Evolutionary conservation across 345 rosid genomes (phyloP).

Genomic region (Acer saccharum): DNA sequence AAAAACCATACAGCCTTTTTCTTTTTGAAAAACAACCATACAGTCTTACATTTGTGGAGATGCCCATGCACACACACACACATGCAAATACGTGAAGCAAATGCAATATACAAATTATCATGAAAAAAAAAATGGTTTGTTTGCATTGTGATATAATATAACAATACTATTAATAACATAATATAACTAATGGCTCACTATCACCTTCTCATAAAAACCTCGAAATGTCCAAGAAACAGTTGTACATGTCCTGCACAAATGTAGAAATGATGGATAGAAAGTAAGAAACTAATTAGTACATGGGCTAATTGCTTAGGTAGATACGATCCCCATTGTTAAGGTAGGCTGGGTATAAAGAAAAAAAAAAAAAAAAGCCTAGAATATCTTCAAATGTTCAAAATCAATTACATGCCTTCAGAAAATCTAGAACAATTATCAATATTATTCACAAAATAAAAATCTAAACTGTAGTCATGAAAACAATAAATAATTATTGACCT

Average conservation of each 20-base stretch:
- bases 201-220: constrained; percentile 78
- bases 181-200: background rate
- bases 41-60: background rate
- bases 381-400: background rate
- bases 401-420: background rate
- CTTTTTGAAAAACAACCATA: no score
- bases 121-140: background rate
- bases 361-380: background rate
- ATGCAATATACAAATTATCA: background rate
- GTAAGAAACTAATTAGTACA: background rate
- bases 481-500: background rate
- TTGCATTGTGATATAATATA: background rate
- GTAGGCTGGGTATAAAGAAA: background rate
- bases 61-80: background rate
- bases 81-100: no score
- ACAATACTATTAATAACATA: background rate
- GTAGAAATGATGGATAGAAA: background rate
- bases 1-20: background rate
- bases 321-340: background rate
- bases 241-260: constrained; percentile 64
- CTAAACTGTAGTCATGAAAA: background rate
- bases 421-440: background rate
- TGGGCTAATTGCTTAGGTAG: background rate
- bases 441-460: background rate
- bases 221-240: constrained; percentile 83